Evolutionary conservation across 495 filamentous ascomycete species (phyloP).

Genomic region (Penicillium paxilli): DNA sequence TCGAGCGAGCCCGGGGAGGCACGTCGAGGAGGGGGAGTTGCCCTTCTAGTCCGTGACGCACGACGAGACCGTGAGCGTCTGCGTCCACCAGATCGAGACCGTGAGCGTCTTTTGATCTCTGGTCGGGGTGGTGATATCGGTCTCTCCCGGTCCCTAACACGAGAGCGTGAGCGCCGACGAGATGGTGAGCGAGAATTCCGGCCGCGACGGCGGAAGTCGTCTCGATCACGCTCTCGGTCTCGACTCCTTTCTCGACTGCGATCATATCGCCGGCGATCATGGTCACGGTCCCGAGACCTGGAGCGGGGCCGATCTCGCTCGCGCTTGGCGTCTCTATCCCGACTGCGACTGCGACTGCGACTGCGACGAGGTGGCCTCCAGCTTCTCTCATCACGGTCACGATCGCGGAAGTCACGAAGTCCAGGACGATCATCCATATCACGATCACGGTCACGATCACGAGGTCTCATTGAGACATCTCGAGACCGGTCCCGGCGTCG

Average conservation of each 20-base stretch:
- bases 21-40: slow-evolving; percentile 20
- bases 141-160: slow-evolving; percentile 5
- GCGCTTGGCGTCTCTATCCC: slow-evolving; percentile 21
- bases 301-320: slow-evolving; percentile 15
- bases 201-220: slow-evolving; percentile 27
- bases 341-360: slow-evolving; percentile 37
- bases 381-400: slow-evolving; percentile 27
- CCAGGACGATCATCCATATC: slow-evolving; percentile 33
- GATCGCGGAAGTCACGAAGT: slow-evolving; percentile 34
- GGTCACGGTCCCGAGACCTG: background rate
- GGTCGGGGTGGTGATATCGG: slow-evolving; percentile 15
- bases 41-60: slow-evolving; percentile 32
- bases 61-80: slow-evolving; percentile 32
- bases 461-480: slow-evolving; percentile 34
- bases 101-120: slow-evolving; percentile 12
- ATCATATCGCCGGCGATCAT: slow-evolving; percentile 26
- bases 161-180: slow-evolving; percentile 20
- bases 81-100: slow-evolving; percentile 26
- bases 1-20: slow-evolving; percentile 36
- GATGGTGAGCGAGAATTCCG: slow-evolving; percentile 25
- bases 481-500: slow-evolving; percentile 33
- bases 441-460: slow-evolving; percentile 41
- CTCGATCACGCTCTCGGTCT: slow-evolving; percentile 25
- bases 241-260: slow-evolving; percentile 30
- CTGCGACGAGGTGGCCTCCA: slow-evolving; percentile 40